These are phyloP conservation scores for Plasmodium gonderi DNA, from an alignment of 169 alveolate genomes.

Conservation along the genomic window DNA sequence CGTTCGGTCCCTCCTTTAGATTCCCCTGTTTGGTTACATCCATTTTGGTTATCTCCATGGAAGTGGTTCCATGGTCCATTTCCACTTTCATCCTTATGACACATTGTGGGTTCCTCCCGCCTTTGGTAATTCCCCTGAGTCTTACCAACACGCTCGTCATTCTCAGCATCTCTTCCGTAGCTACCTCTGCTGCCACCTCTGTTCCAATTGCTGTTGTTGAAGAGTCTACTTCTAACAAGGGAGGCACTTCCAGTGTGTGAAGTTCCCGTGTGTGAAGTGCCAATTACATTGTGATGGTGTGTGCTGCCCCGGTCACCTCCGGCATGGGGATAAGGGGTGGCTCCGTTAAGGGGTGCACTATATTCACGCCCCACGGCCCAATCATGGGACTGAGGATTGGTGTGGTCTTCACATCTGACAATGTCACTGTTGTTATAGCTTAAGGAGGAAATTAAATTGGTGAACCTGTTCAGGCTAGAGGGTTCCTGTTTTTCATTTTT, in stretches of 20 bases:
- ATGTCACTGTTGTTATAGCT: background rate
- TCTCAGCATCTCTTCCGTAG: background rate
- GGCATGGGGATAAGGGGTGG: background rate
- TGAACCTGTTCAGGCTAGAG: constrained; percentile 9
- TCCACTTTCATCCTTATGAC: background rate
- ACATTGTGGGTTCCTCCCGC: background rate
- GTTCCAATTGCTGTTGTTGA: no score
- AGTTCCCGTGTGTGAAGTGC: background rate
- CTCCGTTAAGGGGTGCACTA: background rate
- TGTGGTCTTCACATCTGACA: background rate
- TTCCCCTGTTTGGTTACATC: no score
- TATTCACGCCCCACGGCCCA: background rate
- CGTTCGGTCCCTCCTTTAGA: no score
- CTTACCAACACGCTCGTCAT: no score
- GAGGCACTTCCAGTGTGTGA: background rate
- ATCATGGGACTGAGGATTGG: background rate
- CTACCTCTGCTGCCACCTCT: background rate
- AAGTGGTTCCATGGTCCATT: no score
- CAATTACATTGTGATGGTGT: background rate
- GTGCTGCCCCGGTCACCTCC: background rate
- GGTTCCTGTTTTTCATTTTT: background rate
- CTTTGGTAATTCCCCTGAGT: background rate
- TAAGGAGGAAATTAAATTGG: constrained; percentile 28
- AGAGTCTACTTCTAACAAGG: no score
- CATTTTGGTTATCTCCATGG: no score